Percentiles rank a stretch among this genome's conserved stretches.
Conservation (phyloP, 179 eudicot genomes). For the Silene noctiflora region DNA sequence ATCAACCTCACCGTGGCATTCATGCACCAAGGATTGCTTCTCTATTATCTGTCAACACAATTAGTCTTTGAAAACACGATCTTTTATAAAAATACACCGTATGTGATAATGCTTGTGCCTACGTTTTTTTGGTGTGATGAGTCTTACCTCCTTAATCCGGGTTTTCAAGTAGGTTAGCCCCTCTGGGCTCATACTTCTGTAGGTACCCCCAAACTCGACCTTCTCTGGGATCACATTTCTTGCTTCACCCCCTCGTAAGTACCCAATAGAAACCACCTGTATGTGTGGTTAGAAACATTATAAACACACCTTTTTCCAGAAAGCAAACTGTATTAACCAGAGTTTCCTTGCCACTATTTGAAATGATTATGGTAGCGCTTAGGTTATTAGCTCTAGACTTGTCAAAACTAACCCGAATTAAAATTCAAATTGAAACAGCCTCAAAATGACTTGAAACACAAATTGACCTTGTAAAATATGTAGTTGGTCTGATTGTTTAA, state of each 20-base stretch:
- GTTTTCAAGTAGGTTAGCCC: constrained; percentile 38
- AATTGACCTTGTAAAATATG: no score
- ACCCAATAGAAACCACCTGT: constrained; percentile 53
- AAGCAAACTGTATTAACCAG: not conserved
- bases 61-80: not conserved
- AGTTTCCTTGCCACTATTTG: not conserved
- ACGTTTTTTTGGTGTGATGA: not conserved
- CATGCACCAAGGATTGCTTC: constrained; percentile 46
- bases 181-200: constrained; percentile 39
- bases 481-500: no score
- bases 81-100: no score
- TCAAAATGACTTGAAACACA: no score
- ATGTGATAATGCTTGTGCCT: not conserved
- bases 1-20: constrained; percentile 40
- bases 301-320: not conserved
- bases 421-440: no score
- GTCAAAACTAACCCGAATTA: no score
- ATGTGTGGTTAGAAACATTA: constrained; percentile 3
- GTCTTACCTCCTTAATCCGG: constrained; percentile 46
- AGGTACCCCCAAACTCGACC: constrained; percentile 49
- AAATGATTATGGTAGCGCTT: not conserved
- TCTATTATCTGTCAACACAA: constrained; percentile 32
- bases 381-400: not conserved
- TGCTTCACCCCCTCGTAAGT: constrained; percentile 47
- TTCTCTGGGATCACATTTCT: constrained; percentile 51